A percentile compares a stretch with the other conserved stretches of the same genome.
phyloP scores from a whole-genome alignment of 2,329 filamentous ascomycete genomes.

The Escovopsis weberi region DNA sequence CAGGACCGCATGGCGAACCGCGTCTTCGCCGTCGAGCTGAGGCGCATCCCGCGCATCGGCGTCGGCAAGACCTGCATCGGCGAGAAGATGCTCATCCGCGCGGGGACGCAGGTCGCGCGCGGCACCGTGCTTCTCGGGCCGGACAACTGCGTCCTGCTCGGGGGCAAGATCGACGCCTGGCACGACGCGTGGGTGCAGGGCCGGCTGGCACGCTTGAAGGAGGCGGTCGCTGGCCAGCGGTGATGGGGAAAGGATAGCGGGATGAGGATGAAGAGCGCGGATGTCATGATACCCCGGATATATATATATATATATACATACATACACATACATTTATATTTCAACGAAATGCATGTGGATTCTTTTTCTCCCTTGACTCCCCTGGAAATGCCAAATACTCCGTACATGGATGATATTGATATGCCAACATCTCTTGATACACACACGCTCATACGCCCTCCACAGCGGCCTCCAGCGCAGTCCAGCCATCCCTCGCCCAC shows the following conservation, averaged over 20 bases:
- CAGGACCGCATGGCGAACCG: conserved; percentile 63
- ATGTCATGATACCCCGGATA: conserved; percentile 4
- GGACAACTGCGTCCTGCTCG: conserved; percentile 53
- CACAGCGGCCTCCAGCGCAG: conserved; percentile 28
- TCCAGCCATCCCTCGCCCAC: conserved; percentile 57
- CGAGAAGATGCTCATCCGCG: conserved; percentile 61
- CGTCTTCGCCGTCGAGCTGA: conserved; percentile 59
- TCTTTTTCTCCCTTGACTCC: background rate
- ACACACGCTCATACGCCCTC: conserved; percentile 9
- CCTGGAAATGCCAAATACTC: background rate
- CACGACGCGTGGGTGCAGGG: conserved; percentile 65
- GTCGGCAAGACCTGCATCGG: conserved; percentile 58
- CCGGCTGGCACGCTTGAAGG: conserved; percentile 54
- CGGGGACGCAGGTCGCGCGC: conserved; percentile 51
- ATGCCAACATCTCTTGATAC: background rate
- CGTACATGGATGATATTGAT: background rate
- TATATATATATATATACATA: background rate
- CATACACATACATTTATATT: background rate
- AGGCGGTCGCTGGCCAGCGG: conserved; percentile 30
- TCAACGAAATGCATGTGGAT: background rate
- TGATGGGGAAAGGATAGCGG: conserved; percentile 1
- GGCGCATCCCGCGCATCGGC: conserved; percentile 48
- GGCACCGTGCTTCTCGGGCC: conserved; percentile 70
- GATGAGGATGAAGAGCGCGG: background rate
- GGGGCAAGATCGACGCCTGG: conserved; percentile 72